These are phyloP conservation scores for Coffea eugenioides DNA, from an alignment of 257 asterid species.

Conservation along the genomic window DNA sequence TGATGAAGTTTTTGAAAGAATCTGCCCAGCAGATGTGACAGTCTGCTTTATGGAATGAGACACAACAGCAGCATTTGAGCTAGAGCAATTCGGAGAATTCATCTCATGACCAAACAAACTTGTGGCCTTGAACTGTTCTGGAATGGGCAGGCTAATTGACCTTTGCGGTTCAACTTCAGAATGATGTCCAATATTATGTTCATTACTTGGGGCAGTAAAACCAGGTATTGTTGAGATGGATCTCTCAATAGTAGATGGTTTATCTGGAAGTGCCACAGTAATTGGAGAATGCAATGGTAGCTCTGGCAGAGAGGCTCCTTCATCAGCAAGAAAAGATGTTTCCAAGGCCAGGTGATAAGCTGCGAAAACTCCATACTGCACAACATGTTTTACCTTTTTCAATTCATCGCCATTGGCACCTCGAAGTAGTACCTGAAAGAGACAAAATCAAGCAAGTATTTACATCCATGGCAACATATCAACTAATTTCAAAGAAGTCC, in stretches of 20 bases:
- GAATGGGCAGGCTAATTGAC: conserved; percentile 51
- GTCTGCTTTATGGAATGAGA: conserved; percentile 34
- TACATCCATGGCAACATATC: neutral
- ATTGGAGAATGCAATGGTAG: conserved; percentile 70
- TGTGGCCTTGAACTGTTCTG: conserved; percentile 40
- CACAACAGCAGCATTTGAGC: conserved; percentile 27
- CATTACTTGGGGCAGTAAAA: conserved; percentile 41
- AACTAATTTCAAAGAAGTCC: neutral
- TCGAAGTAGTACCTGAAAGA: conserved; percentile 78
- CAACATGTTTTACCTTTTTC: conserved; percentile 91
- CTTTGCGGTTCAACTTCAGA: conserved; percentile 51
- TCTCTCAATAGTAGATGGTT: conserved; percentile 59
- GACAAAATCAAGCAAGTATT: conserved; percentile 20
- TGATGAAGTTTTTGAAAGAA: conserved; percentile 32
- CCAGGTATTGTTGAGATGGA: conserved; percentile 81
- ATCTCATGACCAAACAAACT: conserved; percentile 31
- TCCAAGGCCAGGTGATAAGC: conserved; percentile 97
- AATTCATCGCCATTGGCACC: conserved; percentile 89
- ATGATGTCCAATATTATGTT: conserved; percentile 43
- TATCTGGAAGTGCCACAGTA: conserved; percentile 74
- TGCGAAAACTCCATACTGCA: conserved; percentile 92
- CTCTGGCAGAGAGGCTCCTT: conserved; percentile 92
- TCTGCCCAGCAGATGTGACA: conserved; percentile 34
- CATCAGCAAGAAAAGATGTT: conserved; percentile 97
- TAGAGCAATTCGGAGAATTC: conserved; percentile 28